Evolutionary conservation across 2,329 filamentous ascomycete genomes (phyloP).

Genomic region (Fusarium sp.): DNA sequence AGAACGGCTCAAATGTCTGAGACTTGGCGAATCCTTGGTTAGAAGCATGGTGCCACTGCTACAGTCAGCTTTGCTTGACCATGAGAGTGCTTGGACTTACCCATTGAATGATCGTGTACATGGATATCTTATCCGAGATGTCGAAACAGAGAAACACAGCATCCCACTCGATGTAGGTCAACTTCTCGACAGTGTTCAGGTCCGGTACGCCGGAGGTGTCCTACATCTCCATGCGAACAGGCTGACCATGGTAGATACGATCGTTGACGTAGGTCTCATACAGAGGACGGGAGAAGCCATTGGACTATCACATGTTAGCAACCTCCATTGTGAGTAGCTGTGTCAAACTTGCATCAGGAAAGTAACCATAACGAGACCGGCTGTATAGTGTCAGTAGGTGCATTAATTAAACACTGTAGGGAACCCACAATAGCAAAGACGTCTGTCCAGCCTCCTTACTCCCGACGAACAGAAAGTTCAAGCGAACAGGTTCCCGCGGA

Average conservation of each 20-base stretch:
- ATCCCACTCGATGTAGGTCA: conserved; percentile 55
- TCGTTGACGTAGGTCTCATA: conserved; percentile 54
- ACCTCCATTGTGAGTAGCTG: rapidly evolving
- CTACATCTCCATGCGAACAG: conserved; percentile 54
- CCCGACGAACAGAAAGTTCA: conserved; percentile 56
- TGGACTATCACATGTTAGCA: conserved; percentile 45
- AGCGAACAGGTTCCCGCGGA: conserved; percentile 40
- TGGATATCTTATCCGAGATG: conserved; percentile 51
- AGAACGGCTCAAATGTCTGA: conserved; percentile 37
- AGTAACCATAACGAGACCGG: conserved; percentile 55
- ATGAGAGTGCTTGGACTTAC: conserved; percentile 36
- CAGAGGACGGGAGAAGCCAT: conserved; percentile 50
- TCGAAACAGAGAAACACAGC: conserved; percentile 57
- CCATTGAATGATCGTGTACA: conserved; percentile 54
- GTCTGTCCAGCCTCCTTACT: conserved; percentile 52
- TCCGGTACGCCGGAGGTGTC: conserved; percentile 57
- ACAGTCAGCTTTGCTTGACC: neutral
- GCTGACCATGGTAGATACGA: conserved; percentile 42
- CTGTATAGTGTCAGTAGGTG: conserved; percentile 37
- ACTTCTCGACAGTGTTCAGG: conserved; percentile 51
- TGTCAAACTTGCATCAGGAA: conserved; percentile 51
- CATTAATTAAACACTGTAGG: rapidly evolving
- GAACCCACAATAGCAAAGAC: conserved; percentile 55
- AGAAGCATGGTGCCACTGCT: conserved; percentile 50
- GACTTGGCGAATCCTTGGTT: conserved; percentile 46